A percentile compares a stretch with the other conserved stretches of the same genome.
Conservation (phyloP, 106 monocot species). For the Apostasia shenzhenica region DNA sequence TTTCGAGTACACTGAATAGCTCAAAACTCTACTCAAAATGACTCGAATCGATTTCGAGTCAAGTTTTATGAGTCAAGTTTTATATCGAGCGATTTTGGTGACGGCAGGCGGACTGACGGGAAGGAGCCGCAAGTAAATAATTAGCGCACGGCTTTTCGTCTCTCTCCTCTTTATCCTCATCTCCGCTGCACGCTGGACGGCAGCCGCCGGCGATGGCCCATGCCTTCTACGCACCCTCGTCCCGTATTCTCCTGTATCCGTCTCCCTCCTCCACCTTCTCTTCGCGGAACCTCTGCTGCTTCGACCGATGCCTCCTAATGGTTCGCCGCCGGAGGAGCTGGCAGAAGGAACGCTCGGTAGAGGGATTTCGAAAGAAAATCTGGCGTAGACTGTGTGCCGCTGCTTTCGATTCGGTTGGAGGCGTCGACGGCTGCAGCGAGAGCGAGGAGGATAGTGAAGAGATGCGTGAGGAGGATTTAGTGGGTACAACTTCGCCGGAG, state of each 20-base stretch:
- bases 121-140: too few species aligned
- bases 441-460: constrained; percentile 19
- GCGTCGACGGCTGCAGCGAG: constrained; percentile 14
- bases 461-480: constrained; percentile 22
- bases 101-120: too few species aligned
- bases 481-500: constrained; percentile 34
- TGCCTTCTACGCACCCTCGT: background rate
- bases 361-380: background rate
- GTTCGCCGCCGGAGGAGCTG: background rate
- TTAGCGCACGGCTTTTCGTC: too few species aligned
- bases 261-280: background rate
- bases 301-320: background rate
- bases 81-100: too few species aligned
- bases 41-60: too few species aligned
- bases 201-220: background rate
- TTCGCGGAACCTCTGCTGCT: background rate
- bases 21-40: too few species aligned
- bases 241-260: background rate
- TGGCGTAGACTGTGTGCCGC: background rate
- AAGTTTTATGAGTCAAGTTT: too few species aligned
- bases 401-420: constrained; percentile 7
- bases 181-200: background rate
- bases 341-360: background rate
- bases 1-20: too few species aligned
- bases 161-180: background rate